Evolutionary conservation across 1,139 yeast genomes (phyloP), one percentile per base, ranked within the genome.

Genomic region (Geotrichum carabidarum): DNA sequence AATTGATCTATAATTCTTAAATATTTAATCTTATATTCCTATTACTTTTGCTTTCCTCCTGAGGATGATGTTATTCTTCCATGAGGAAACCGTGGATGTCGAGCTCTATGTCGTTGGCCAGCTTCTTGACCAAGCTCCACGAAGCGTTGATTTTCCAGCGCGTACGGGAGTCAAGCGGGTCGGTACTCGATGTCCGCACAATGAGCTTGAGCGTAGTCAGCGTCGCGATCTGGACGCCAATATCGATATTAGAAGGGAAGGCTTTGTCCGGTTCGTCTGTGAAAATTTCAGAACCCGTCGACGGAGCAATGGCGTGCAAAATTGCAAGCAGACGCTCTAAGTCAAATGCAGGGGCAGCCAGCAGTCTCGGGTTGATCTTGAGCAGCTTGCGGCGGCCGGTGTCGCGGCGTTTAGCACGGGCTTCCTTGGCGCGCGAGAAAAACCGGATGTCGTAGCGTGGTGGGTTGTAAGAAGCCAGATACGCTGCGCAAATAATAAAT

Each of bases 281-380:
- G 62, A 58, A 37, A 27, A 1, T 60, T 59, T 12, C 57, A 35
- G 34, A 70, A 68, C 34, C 67, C 55, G 9, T 70, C 6, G 48
- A 35, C 67, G 59, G 78, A 68, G 63, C 64, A 60, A 85, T 77
- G 1, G 86, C 81, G 34, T 82, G 79, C 38, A 83, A 67, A 35
- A 85, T 84, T 1, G 91, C 89, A 60, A 83, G 69, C 70, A 84
- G 69, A 54, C 93, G 73, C 63, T 85, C 93, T 53, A 84, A 69
- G 54, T 84, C 90, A 64, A 84, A 85, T 48, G 78, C 74, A 30
- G 80, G 78, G 0, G 89, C 83, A 9, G 83, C 79, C 36, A 83
- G 72, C 27, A 83, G 69, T 32, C 83, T 71, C 4, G 80, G 72
- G 55, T 80, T 83, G 17, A 83, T 72, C 54, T 76, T 81, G 45